These are phyloP conservation scores for Prunus campanulata DNA, from an alignment of 306 rosid genomes.

Conservation along the genomic window DNA sequence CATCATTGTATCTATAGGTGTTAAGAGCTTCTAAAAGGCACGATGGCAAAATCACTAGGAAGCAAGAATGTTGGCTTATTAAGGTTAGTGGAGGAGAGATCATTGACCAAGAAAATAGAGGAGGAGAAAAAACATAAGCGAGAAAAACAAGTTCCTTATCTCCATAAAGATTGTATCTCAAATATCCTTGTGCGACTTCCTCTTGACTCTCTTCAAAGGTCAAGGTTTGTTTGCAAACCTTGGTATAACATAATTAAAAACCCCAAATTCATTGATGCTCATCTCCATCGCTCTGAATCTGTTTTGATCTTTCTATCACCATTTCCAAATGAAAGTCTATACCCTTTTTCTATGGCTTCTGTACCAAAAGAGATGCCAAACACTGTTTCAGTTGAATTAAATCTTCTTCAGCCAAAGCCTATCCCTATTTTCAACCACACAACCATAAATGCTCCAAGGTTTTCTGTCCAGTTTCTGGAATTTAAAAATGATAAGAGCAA, in stretches of 20 bases:
- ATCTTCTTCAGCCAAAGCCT: constrained; percentile 20
- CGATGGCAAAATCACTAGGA: constrained; percentile 18
- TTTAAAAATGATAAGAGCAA: constrained; percentile 21
- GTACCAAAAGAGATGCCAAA: constrained; percentile 13
- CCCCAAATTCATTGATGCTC: constrained; percentile 32
- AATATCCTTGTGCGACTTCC: constrained; percentile 52
- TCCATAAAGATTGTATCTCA: constrained; percentile 42
- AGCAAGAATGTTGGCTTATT: constrained; percentile 25
- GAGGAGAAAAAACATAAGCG: constrained; percentile 34
- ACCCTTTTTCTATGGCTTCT: constrained; percentile 4
- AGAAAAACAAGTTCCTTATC: constrained; percentile 31
- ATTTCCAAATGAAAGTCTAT: not conserved
- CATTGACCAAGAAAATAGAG: constrained; percentile 22
- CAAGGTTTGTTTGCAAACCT: constrained; percentile 48
- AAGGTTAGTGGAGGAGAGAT: constrained; percentile 32
- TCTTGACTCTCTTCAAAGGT: constrained; percentile 36
- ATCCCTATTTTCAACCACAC: constrained; percentile 26
- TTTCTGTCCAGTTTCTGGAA: constrained; percentile 34
- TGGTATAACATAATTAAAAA: constrained; percentile 38
- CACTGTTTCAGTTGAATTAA: constrained; percentile 36
- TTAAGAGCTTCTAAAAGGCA: constrained; percentile 6
- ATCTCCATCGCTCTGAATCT: constrained; percentile 38
- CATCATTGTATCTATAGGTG: constrained; percentile 8
- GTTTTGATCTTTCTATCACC: constrained; percentile 42
- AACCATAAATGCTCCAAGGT: not conserved